Percentiles rank a stretch among this genome's conserved stretches.
These are phyloP conservation scores for Beta lomatogona DNA, from an alignment of 179 eudicot genomes.

Conservation along the genomic window DNA sequence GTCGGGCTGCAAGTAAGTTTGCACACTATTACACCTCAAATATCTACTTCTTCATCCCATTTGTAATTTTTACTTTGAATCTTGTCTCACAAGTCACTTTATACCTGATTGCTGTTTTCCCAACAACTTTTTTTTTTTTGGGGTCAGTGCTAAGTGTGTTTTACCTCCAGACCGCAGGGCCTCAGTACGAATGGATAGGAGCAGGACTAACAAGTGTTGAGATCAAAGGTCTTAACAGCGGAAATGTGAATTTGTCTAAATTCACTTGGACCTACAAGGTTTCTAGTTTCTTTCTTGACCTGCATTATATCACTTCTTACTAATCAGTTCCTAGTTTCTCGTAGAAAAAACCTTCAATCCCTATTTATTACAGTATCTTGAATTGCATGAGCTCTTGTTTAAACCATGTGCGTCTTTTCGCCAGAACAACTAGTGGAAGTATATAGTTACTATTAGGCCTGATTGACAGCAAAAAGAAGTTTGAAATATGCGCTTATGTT, in stretches of 20 bases:
- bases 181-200: constrained; percentile 89
- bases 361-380: neutral
- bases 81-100: neutral
- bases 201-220: constrained; percentile 80
- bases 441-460: neutral
- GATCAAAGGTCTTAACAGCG: constrained; percentile 57
- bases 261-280: constrained; percentile 79
- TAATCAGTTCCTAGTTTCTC: neutral
- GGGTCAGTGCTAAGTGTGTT: neutral
- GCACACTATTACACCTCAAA: neutral
- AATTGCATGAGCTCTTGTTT: neutral
- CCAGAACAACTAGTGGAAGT: neutral
- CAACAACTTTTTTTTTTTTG: neutral
- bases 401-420: too few relatives aligned
- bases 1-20: constrained; percentile 84
- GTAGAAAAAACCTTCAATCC: neutral
- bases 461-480: neutral
- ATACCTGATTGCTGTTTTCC: neutral
- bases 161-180: constrained; percentile 79
- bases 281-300: constrained; percentile 25
- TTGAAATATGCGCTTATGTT: constrained; percentile 5
- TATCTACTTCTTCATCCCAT: neutral
- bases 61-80: neutral
- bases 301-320: neutral
- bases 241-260: constrained; percentile 56